Base-by-base conservation (phyloP, 1,139 yeast genomes). In the Saccharomyces uvarum region DNA sequence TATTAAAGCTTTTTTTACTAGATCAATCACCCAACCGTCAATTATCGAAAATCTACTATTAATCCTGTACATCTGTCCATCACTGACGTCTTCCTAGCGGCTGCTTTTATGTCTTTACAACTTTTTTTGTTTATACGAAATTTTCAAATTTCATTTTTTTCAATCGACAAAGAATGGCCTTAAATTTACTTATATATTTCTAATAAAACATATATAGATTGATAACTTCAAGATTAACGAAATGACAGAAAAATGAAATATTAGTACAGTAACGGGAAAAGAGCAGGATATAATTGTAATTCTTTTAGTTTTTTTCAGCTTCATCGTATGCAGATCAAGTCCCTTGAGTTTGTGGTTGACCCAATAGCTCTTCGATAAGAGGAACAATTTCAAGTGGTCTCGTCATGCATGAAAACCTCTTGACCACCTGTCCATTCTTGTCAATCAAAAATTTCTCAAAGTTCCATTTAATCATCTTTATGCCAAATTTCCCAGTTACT, bases 401-500 rank as follows among this genome's bases (percentile, higher is more conserved):
- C 41, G 86, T 79, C 54, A 80, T 73, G 2, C 93, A 80, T 3
- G 80, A 75, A 70, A 77, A 86, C 61, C 97, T 77, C 49, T 73
- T 73, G 32, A 78, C 77, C 29, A 88, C 95, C 0, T 75, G 64
- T 11, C 97, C 97, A 1, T 77, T 59, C 57, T 75, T 74, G 65
- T 82, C 82, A 48, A 89, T 68, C 48, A 89, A 62, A 70, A 89
- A 89, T 75, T 88, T 88, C 69, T 88, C 96, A 68, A 88, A 88
- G 72, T 88, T 88, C 96, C 96, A 88, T 66, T 84, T 75, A 52
- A 83, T 73, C 2, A 88, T 88, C 57, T 73, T 76, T 67, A 84
- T 82, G 4, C 89, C 89, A 47, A 83, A 66, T 3, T 74, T 59
- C 24, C 84, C 85, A 46, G 77, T 60, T 71, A 81, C 82, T 65